Conservation (phyloP, 176 grass and related monocot species). For the Eleusine indica region DNA sequence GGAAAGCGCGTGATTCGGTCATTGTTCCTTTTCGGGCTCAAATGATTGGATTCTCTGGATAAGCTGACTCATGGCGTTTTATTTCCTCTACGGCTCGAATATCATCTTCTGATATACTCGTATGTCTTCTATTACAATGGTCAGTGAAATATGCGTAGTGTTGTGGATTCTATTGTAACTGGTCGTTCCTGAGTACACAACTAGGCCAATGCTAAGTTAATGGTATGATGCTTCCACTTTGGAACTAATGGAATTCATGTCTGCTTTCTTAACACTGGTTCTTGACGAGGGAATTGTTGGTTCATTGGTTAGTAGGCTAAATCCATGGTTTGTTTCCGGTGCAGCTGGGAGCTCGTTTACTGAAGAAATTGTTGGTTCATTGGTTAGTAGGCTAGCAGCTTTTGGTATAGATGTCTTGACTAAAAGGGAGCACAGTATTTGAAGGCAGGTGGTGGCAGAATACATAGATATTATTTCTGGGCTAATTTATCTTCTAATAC, state of each 20-base stretch:
- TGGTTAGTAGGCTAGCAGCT: background rate
- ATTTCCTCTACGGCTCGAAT: background rate
- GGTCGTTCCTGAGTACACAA: background rate
- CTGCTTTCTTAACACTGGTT: background rate
- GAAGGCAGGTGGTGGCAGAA: background rate
- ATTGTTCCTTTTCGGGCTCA: background rate
- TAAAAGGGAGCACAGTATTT: background rate
- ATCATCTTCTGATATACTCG: background rate
- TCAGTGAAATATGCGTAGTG: background rate
- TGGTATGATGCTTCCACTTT: slow-evolving; percentile 6
- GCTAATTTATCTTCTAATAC: background rate
- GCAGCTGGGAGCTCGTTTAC: background rate
- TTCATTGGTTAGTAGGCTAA: background rate
- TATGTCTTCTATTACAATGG: background rate
- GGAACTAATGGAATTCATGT: background rate
- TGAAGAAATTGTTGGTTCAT: slow-evolving; percentile 1
- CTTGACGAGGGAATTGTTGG: background rate
- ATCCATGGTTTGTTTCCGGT: background rate
- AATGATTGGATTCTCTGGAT: slow-evolving; percentile 14
- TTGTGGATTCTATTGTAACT: background rate
- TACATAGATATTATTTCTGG: background rate
- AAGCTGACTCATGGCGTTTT: background rate
- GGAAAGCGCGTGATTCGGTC: background rate
- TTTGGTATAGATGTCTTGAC: background rate
- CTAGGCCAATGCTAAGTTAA: background rate